Percentiles rank a stretch among this genome's conserved stretches.
Conservation (phyloP, 2,329 filamentous ascomycete genomes). For the Penicillium sumatraense region DNA sequence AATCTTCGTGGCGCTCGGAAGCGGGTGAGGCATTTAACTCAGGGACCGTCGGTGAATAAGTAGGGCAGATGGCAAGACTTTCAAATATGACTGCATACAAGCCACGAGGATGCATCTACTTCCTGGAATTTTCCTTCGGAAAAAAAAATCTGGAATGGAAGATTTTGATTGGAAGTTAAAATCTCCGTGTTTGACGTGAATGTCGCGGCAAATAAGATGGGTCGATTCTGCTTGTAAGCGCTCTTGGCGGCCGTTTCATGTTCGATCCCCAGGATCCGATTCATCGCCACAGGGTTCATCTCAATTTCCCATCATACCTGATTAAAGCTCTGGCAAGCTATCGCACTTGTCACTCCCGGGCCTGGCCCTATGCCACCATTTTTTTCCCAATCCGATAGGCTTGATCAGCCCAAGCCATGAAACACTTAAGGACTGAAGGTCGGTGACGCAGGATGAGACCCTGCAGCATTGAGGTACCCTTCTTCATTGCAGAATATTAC, state of each 20-base stretch:
- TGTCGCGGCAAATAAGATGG: not conserved
- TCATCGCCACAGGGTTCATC: not conserved
- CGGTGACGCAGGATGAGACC: not conserved
- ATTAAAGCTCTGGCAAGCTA: not conserved
- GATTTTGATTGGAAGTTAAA: not conserved
- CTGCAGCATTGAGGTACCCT: too few species aligned
- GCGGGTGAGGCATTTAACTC: too few species aligned
- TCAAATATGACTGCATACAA: too few species aligned
- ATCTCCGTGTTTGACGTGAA: not conserved
- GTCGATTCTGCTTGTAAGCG: not conserved
- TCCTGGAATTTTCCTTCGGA: not conserved
- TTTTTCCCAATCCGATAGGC: not conserved
- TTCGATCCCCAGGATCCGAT: not conserved
- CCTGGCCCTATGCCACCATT: not conserved
- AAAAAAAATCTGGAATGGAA: not conserved
- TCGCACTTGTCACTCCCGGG: not conserved
- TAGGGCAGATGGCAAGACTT: too few species aligned
- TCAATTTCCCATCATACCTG: not conserved
- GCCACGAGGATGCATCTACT: not conserved
- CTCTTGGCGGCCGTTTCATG: not conserved
- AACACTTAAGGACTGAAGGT: not conserved
- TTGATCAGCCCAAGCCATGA: not conserved
- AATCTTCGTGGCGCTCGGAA: too few species aligned
- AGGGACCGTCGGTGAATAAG: too few species aligned
- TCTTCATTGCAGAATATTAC: too few species aligned